Evolutionary conservation across 1,284 basidiomycete genomes (phyloP), one percentile per base, ranked within the genome.

Genomic region (Nidula niveotomentosa): DNA sequence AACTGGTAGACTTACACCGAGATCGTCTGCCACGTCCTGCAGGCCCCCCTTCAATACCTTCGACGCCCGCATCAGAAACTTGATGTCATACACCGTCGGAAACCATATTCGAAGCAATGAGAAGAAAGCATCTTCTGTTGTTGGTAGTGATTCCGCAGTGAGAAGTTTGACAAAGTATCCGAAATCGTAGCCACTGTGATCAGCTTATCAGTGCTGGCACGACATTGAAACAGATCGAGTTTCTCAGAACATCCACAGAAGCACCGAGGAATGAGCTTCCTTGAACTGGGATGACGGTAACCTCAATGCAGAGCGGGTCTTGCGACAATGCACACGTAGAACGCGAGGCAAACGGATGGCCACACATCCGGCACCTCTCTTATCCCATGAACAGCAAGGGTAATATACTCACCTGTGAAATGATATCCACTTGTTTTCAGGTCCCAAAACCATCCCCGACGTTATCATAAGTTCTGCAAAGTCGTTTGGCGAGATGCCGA

Each of bases 391-490:
- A 30, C 30, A 30, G 30, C 30, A 30, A 30, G 30, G 30, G 6
- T 30, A 30, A 30, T 30, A 33, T 15, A 75, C 90, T 69, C 66
- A 94, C 94, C 93, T 95, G 71, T 98, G 97, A 72, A 98, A 99
- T 17, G 94, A 96, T 67, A 99, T 90, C 97, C 97, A 99, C 73
- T 85, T 96, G 49, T 93, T 91, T 54, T 97, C 93, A 51, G 91
- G 88, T 49, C 90, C 82, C 58, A 99, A 74, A 10, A 98, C 97
- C 59, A 99, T 76, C 0, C 96, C 96, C 7, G 93, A 96, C 10
- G 96, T 98, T 63, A 98, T 97, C 75, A 99, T 86, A 39, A 98
- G 79, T 75, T 98, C 97, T 49, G 96, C 97, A 76, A 99, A 99
- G 69, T 96, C 90, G 64, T 96, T 94, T 6, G 95, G 93, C 54